A percentile compares a stretch with the other conserved stretches of the same genome.
These are phyloP conservation scores for Atalantia buxifolia DNA, from an alignment of 345 rosid genomes.

Conservation along the genomic window DNA sequence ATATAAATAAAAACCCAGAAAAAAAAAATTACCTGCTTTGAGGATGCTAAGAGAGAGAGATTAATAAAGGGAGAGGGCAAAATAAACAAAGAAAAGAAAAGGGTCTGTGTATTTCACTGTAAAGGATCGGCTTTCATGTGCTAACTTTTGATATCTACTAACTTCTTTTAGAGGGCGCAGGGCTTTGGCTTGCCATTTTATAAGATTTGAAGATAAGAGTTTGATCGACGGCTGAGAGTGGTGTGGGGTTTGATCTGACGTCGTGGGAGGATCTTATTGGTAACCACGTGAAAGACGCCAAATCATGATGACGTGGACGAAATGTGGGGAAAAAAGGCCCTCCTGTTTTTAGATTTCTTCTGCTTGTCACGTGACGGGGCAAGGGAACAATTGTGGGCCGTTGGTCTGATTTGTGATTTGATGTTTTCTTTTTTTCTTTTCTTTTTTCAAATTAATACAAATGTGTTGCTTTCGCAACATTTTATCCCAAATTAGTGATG, in stretches of 20 bases:
- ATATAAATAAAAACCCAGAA: neutral
- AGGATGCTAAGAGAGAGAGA: constrained; percentile 8
- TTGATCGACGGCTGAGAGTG: constrained; percentile 27
- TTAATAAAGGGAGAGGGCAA: neutral
- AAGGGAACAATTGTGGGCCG: constrained; percentile 14
- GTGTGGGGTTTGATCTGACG: constrained; percentile 27
- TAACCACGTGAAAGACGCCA: constrained; percentile 25
- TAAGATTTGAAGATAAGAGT: constrained; percentile 17
- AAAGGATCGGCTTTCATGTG: constrained; percentile 14
- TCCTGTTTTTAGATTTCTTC: neutral
- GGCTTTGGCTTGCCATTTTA: neutral
- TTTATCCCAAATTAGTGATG: no score
- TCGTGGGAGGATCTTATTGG: constrained; percentile 7
- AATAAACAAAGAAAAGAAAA: neutral
- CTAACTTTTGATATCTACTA: neutral
- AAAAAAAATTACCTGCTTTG: constrained; percentile 19
- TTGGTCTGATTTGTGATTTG: neutral
- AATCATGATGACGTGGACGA: constrained; percentile 28
- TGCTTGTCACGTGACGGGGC: constrained; percentile 9
- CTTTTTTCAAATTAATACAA: no score
- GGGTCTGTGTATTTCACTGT: constrained; percentile 4
- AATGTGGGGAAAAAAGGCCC: neutral
- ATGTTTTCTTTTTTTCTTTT: neutral
- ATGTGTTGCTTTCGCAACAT: no score
- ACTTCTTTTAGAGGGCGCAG: neutral